Percentiles rank a stretch among this genome's conserved stretches.
Evolutionary conservation across 2,329 filamentous ascomycete genomes (phyloP).

Genomic region (Fusarium lateritium): DNA sequence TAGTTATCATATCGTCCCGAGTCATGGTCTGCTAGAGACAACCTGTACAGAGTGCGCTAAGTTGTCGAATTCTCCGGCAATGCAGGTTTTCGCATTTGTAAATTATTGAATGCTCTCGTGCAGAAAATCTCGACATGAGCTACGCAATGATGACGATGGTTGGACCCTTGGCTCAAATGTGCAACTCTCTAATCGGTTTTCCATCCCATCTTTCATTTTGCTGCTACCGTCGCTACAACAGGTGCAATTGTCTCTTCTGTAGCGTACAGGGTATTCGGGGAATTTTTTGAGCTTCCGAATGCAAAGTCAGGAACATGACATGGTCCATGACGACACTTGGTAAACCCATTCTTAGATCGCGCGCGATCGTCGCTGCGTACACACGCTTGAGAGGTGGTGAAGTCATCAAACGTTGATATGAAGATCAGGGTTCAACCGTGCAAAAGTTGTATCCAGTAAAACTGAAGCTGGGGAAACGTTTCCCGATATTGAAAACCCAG

Average conservation of each 20-base stretch:
- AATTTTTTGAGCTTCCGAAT: background rate
- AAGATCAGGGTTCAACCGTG: slow-evolving; percentile 11
- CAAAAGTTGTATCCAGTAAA: background rate
- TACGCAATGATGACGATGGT: slow-evolving; percentile 18
- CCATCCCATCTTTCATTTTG: background rate
- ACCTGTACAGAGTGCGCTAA: background rate
- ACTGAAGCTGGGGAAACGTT: background rate
- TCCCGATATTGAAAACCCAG: background rate
- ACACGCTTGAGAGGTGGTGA: background rate
- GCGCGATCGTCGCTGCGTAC: slow-evolving; percentile 5
- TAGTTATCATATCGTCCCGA: background rate
- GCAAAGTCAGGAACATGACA: slow-evolving; percentile 24
- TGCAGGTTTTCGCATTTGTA: too few relatives aligned
- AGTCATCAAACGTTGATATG: slow-evolving; percentile 12
- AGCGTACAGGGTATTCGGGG: background rate
- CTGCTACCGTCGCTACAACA: background rate
- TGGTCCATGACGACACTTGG: slow-evolving; percentile 23
- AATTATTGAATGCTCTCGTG: background rate
- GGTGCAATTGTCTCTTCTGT: background rate
- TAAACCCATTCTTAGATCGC: background rate
- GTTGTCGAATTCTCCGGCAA: background rate
- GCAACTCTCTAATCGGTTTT: background rate
- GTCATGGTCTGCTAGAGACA: background rate
- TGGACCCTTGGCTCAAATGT: background rate
- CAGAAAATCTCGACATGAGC: background rate